Percentiles rank a stretch among this genome's conserved stretches.
Evolutionary conservation across 2,329 filamentous ascomycete species (phyloP).

Genomic region (Fusarium pseudoanthophilum): DNA sequence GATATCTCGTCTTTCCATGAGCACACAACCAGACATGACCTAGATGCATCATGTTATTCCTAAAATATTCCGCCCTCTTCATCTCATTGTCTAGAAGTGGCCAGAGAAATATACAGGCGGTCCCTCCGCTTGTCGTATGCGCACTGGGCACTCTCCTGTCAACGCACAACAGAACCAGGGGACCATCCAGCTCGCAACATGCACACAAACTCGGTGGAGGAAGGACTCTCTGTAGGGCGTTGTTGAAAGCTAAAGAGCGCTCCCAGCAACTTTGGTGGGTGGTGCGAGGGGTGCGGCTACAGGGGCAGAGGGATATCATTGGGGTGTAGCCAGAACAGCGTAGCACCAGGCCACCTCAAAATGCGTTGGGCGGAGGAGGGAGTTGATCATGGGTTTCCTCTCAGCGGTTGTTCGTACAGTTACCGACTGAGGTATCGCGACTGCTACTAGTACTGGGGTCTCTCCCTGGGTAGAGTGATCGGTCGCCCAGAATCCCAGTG

Average conservation of each 20-base stretch:
- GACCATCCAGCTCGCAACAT: slow-evolving; percentile 37
- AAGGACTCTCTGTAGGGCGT: slow-evolving; percentile 35
- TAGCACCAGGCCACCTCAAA: slow-evolving; percentile 45
- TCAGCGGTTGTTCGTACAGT: slow-evolving; percentile 35
- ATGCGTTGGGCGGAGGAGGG: slow-evolving; percentile 34
- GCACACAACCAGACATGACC: slow-evolving; percentile 1
- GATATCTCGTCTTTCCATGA: slow-evolving; percentile 26
- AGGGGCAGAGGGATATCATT: slow-evolving; percentile 23
- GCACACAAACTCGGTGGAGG: slow-evolving; percentile 41
- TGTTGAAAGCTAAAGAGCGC: slow-evolving; percentile 24
- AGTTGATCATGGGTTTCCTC: slow-evolving; percentile 43
- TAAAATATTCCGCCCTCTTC: slow-evolving; percentile 31
- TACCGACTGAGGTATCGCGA: slow-evolving; percentile 8
- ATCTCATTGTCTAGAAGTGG: background rate
- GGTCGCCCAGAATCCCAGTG: slow-evolving; percentile 31
- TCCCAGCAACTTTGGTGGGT: slow-evolving; percentile 36
- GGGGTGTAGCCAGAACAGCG: slow-evolving; percentile 48
- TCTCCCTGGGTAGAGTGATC: slow-evolving; percentile 31
- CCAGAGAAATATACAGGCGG: slow-evolving; percentile 6
- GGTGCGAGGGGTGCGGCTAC: slow-evolving; percentile 43
- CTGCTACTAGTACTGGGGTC: slow-evolving; percentile 20
- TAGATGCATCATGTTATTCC: slow-evolving; percentile 4
- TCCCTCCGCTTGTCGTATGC: slow-evolving; percentile 40
- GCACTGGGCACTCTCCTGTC: slow-evolving; percentile 45
- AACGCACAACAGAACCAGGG: slow-evolving; percentile 43